These are phyloP conservation scores for Phytophthora cajani DNA, from an alignment of 352 stramenopile species.

Conservation along the genomic window DNA sequence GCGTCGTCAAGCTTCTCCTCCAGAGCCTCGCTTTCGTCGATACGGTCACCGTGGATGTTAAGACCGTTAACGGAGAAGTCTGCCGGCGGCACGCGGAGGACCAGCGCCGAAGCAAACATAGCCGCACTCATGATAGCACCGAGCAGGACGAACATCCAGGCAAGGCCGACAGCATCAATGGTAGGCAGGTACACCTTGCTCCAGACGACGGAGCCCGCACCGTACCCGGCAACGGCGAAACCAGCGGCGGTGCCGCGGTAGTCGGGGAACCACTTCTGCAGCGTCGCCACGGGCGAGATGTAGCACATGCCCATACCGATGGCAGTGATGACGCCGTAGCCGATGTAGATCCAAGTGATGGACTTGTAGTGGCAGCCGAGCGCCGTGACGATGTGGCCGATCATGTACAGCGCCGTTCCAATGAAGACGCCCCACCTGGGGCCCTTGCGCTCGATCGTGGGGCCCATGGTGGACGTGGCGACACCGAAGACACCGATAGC, in stretches of 20 bases:
- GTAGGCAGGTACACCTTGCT: conserved; percentile 65
- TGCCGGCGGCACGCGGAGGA: conserved; percentile 56
- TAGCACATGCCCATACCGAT: conserved; percentile 76
- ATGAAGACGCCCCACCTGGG: conserved; percentile 50
- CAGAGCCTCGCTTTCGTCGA: conserved; percentile 44
- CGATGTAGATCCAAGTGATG: conserved; percentile 64
- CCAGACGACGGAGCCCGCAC: conserved; percentile 66
- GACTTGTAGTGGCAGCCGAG: conserved; percentile 61
- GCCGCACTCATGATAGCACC: conserved; percentile 47
- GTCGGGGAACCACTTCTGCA: conserved; percentile 84
- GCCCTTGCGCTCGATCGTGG: conserved; percentile 68
- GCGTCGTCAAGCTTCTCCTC: conserved; percentile 49
- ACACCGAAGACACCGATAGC: conserved; percentile 63
- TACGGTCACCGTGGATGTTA: conserved; percentile 66
- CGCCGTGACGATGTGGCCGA: conserved; percentile 62
- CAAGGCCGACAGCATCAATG: conserved; percentile 49
- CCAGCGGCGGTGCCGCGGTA: conserved; percentile 70
- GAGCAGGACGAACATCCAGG: conserved; percentile 54
- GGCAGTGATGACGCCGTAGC: conserved; percentile 70
- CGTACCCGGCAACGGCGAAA: conserved; percentile 70
- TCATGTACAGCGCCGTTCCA: conserved; percentile 53
- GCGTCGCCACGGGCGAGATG: conserved; percentile 64
- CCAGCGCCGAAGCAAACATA: conserved; percentile 51
- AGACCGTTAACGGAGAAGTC: conserved; percentile 57
- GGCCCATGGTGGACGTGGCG: conserved; percentile 57